Evolutionary conservation across 768 basidiomycete species (phyloP), one percentile per base, ranked within the genome.

Genomic region (Rhizopogon vesiculosus): DNA sequence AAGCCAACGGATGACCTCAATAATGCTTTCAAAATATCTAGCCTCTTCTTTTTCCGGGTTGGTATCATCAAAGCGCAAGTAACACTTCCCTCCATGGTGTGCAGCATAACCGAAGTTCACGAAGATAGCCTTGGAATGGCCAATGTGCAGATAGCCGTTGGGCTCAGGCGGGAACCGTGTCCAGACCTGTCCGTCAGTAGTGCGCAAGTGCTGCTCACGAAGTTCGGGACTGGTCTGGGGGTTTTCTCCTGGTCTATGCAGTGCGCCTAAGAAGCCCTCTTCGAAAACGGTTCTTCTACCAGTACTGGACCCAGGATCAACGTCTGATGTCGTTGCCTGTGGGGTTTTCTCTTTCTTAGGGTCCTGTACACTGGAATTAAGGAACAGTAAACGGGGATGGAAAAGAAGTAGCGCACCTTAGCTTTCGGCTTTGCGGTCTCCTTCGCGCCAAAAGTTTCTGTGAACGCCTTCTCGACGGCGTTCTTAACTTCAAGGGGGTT

Each of bases 141-240:
- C 96, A 61, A 93, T 88, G 64, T 93, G 97, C 41, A 98, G 79
- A 73, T 82, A 98, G 12, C 97, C 97, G 67, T 99, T 99, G 3
- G 97, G 97, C 73, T 99, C 97, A 2, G 97, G 97, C 25, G 97
- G 97, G 74, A 99, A 99, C 40, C 97, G 91, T 10, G 97, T 99
- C 75, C 87, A 87, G 4, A 98, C 95, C 49, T 82, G 76, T 7
- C 93, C 91, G 13, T 80, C 82, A 0, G 97, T 98, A 5, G 78
- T 78, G 7, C 82, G 78, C 41, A 98, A 74, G 67, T 99, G 97
- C 54, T 83, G 77, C 59, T 92, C 86, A 45, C 89, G 87, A 51
- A 97, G 82, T 50, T 80, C 78, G 3, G 87, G 80, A 56, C 85
- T 79, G 41, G 90, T 79, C 70, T 99, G 97, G 22, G 89, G 86